phyloP scores from a whole-genome alignment of 257 asterid genomes.

The Plectranthus barbatus region DNA sequence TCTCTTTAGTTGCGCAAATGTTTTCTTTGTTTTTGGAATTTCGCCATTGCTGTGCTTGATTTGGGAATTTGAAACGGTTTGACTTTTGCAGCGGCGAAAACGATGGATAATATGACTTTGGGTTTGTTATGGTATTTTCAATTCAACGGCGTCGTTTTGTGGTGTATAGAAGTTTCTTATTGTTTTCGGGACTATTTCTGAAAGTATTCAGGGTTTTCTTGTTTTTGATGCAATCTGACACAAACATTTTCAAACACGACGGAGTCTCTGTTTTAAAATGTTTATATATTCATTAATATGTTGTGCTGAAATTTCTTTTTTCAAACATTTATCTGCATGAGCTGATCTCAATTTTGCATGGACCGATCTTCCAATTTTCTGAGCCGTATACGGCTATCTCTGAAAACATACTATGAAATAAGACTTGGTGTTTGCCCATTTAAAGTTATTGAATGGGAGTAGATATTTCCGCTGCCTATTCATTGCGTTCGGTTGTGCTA shows the following conservation, averaged over 20 bases:
- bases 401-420: not conserved
- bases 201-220: not conserved
- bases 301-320: not conserved
- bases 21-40: constrained; percentile 3
- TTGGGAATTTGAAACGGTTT: constrained; percentile 9
- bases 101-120: constrained; percentile 12
- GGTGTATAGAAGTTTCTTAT: not conserved
- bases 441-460: not conserved
- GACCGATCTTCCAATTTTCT: not conserved
- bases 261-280: not conserved
- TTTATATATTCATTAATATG: not conserved
- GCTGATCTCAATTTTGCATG: not conserved
- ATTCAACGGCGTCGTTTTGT: not conserved
- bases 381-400: not conserved
- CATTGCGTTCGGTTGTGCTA: not conserved
- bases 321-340: not conserved
- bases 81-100: constrained; percentile 16
- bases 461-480: not conserved
- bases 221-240: not conserved
- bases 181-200: not conserved
- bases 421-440: not conserved
- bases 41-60: constrained; percentile 6
- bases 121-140: not conserved
- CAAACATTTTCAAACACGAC: not conserved
- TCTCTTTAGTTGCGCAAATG: not conserved